A percentile compares a stretch with the other conserved stretches of the same genome.
Conservation (phyloP, 2,329 filamentous ascomycete genomes). For the Cadophora sp. region DNA sequence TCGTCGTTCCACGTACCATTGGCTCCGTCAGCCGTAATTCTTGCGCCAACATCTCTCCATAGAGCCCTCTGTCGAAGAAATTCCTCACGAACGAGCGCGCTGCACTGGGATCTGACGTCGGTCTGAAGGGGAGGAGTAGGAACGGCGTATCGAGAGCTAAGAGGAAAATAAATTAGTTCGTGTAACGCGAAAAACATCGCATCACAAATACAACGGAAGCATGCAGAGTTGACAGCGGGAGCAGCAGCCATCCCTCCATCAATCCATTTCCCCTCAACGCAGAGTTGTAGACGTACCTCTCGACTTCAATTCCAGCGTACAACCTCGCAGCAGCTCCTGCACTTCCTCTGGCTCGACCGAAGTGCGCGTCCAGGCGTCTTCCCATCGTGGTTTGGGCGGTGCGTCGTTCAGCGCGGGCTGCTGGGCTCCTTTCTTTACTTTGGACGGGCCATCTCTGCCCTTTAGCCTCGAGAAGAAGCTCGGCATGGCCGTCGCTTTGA, state of each 20-base stretch:
- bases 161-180: slow-evolving; percentile 34
- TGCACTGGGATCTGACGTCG: slow-evolving; percentile 88
- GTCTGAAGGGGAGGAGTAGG: slow-evolving; percentile 91
- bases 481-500: slow-evolving; percentile 35
- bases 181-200: slow-evolving; percentile 29
- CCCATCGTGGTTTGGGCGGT: slow-evolving; percentile 79
- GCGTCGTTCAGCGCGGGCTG: slow-evolving; percentile 54
- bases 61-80: slow-evolving; percentile 79
- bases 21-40: slow-evolving; percentile 93
- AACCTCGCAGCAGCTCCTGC: slow-evolving; percentile 82
- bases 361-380: slow-evolving; percentile 84
- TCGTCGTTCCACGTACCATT: slow-evolving; percentile 67
- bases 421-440: slow-evolving; percentile 67
- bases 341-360: slow-evolving; percentile 89
- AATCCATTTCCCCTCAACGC: neutral
- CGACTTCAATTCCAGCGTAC: slow-evolving; percentile 90
- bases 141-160: slow-evolving; percentile 90
- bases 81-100: slow-evolving; percentile 92
- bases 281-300: slow-evolving; percentile 71
- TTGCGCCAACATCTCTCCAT: slow-evolving; percentile 76
- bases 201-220: slow-evolving; percentile 22
- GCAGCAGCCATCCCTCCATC: neutral
- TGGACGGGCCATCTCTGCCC: slow-evolving; percentile 71
- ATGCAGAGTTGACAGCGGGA: slow-evolving; percentile 40
- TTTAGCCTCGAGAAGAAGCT: slow-evolving; percentile 55